A percentile compares a stretch with the other conserved stretches of the same genome.
phyloP scores from a whole-genome alignment of 306 rosid genomes.

The Hippophae tibetana region DNA sequence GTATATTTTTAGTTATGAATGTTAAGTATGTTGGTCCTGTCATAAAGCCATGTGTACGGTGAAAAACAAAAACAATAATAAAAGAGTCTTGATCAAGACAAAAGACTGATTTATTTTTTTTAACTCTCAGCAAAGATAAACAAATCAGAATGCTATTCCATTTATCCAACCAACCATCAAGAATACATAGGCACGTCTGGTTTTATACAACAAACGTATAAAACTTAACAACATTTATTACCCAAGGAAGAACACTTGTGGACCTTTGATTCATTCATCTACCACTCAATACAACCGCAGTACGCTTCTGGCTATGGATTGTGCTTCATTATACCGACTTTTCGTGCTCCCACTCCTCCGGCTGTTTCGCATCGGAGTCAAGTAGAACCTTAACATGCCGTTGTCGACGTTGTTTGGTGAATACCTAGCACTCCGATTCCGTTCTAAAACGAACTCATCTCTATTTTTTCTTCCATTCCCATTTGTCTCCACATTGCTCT shows the following conservation, averaged over 20 bases:
- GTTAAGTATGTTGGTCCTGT: too few relatives aligned
- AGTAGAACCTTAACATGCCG: slow-evolving; percentile 63
- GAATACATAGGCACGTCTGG: slow-evolving; percentile 67
- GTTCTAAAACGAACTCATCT: slow-evolving; percentile 74
- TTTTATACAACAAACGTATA: slow-evolving; percentile 68
- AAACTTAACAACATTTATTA: slow-evolving; percentile 40
- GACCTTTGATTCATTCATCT: slow-evolving; percentile 21
- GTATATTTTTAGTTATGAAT: too few relatives aligned
- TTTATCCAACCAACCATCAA: slow-evolving; percentile 54
- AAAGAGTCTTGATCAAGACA: neutral
- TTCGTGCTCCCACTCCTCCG: slow-evolving; percentile 57
- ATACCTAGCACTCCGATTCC: slow-evolving; percentile 78
- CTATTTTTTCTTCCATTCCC: slow-evolving; percentile 50
- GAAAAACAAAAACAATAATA: too few relatives aligned
- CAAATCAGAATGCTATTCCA: slow-evolving; percentile 35
- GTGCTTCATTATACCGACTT: slow-evolving; percentile 74
- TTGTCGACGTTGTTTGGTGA: slow-evolving; percentile 62
- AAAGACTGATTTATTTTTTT: slow-evolving; percentile 31
- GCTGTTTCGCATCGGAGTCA: slow-evolving; percentile 71
- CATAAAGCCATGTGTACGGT: too few relatives aligned
- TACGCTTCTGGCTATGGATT: slow-evolving; percentile 91
- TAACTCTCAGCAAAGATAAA: slow-evolving; percentile 34
- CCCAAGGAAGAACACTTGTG: slow-evolving; percentile 39
- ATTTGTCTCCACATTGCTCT: slow-evolving; percentile 46
- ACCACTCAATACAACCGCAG: slow-evolving; percentile 63